Evolutionary conservation across 2,329 filamentous ascomycete species (phyloP).

Genomic region (Ascomycota sp.): DNA sequence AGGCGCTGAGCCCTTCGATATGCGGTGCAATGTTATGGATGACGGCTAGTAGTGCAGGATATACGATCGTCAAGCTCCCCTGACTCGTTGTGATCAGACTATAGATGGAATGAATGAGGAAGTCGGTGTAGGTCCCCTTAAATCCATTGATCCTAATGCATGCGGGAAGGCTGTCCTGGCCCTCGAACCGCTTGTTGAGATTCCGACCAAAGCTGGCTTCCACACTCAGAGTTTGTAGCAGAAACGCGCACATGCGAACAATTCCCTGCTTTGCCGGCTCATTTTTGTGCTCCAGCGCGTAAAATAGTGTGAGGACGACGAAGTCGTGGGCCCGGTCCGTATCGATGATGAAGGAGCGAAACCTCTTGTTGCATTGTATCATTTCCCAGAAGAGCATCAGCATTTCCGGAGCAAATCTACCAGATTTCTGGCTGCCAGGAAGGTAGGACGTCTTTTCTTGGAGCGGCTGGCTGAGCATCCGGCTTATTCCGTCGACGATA

Average conservation of each 20-base stretch:
- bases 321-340: slow-evolving; percentile 87
- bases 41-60: slow-evolving; percentile 74
- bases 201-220: slow-evolving; percentile 78
- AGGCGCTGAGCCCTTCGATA: slow-evolving; percentile 50
- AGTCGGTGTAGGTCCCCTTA: slow-evolving; percentile 77
- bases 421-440: slow-evolving; percentile 55
- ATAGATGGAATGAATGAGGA: slow-evolving; percentile 85
- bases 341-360: slow-evolving; percentile 89
- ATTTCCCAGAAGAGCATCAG: slow-evolving; percentile 96
- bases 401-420: slow-evolving; percentile 83
- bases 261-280: slow-evolving; percentile 77
- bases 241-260: slow-evolving; percentile 91
- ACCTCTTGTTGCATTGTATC: slow-evolving; percentile 90
- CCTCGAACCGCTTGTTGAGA: slow-evolving; percentile 71
- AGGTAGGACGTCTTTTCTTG: slow-evolving; percentile 76
- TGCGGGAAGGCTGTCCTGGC: slow-evolving; percentile 65
- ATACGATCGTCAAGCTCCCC: slow-evolving; percentile 72
- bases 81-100: slow-evolving; percentile 78
- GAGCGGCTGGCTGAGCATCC: slow-evolving; percentile 77
- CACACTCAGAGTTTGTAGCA: slow-evolving; percentile 82
- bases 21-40: slow-evolving; percentile 85
- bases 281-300: slow-evolving; percentile 70
- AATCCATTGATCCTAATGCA: slow-evolving; percentile 69
- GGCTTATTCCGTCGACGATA: slow-evolving; percentile 79
- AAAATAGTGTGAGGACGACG: slow-evolving; percentile 72